A percentile compares a stretch with the other conserved stretches of the same genome.
Conservation (phyloP, 2,329 filamentous ascomycete species). For the Neonectria magnoliae region DNA sequence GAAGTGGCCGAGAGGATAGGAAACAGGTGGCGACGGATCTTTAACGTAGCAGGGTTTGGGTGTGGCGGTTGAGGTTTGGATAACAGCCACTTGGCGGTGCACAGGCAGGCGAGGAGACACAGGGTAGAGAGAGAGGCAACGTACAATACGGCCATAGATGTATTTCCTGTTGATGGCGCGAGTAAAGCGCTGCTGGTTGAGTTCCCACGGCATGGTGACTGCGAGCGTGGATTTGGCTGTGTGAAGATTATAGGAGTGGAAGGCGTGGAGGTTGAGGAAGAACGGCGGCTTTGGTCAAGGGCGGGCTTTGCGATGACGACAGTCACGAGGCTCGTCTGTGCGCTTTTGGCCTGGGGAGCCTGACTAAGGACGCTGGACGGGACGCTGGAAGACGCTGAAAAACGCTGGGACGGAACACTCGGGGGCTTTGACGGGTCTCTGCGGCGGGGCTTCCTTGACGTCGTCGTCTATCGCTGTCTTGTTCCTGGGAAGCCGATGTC, state of each 20-base stretch:
- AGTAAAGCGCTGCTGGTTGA: slow-evolving; percentile 68
- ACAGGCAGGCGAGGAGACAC: neutral
- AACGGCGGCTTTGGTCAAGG: slow-evolving; percentile 6
- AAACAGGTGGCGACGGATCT: slow-evolving; percentile 11
- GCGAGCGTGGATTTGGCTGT: neutral
- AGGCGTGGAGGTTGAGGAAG: neutral
- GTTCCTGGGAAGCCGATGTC: neutral
- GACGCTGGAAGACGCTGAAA: neutral
- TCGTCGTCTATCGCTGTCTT: neutral
- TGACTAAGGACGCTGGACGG: neutral
- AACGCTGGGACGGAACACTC: neutral
- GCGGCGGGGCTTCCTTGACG: neutral
- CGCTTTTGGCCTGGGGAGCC: neutral
- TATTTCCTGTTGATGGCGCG: slow-evolving; percentile 72
- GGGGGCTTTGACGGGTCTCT: neutral
- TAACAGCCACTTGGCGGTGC: slow-evolving; percentile 9
- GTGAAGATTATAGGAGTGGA: neutral
- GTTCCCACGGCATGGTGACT: slow-evolving; percentile 65
- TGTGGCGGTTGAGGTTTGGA: slow-evolving; percentile 7
- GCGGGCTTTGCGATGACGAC: slow-evolving; percentile 21
- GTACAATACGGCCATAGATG: slow-evolving; percentile 77
- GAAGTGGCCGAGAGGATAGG: neutral
- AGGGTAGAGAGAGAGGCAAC: slow-evolving; percentile 50
- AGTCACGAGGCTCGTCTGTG: slow-evolving; percentile 4
- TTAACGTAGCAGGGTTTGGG: slow-evolving; percentile 16